Evolutionary conservation across 2,329 filamentous ascomycete genomes (phyloP), one percentile per base, ranked within the genome.

Genomic region (Sordariomycetes sp.): DNA sequence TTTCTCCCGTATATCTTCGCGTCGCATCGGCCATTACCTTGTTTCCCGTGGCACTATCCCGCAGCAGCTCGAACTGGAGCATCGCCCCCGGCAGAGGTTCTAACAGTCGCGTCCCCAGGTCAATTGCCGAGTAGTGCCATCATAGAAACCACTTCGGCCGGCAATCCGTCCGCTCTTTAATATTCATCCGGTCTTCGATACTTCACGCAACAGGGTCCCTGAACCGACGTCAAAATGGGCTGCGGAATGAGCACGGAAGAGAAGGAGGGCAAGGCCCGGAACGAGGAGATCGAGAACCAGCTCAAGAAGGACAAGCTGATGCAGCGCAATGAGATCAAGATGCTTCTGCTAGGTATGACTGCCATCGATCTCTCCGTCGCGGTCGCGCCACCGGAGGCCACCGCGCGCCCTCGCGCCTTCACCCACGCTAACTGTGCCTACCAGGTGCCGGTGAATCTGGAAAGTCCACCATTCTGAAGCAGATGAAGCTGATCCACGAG

Each of bases 401-500:
- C 20, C 46, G 8, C 46, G 20, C 22, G 6, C 8, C n/a, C n/a
- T 50, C 46, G 46, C n/a, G 12, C 46, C 22, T 12, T 50, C 35
- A 14, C 18, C 16, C 16, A n/a, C 40, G 14, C 32, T 28, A 46
- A 32, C 25, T 43, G 32, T 4, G 12, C 10, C n/a, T 37, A 7
- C 28, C 68, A 95, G 90, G 90, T 81, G 94, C 94, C 77, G 93
- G 94, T 87, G 94, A 99, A 89, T 74, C 73, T 53, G 73, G 93
- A 64, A 97, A 97, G 75, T 97, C 93, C 10, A 97, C 93, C 1
- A 92, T 97, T 60, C 83, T 97, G 64, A 97, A 97, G 77, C 93
- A 97, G 79, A 97, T 99, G 94, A 99, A 97, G 82, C 88, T 99
- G 69, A 99, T 99, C 69, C 90, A 99, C 74, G 94, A 99, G 80